Evolutionary conservation across 75 land plant genomes (phyloP).

Genomic region (Picea sitchensis): DNA sequence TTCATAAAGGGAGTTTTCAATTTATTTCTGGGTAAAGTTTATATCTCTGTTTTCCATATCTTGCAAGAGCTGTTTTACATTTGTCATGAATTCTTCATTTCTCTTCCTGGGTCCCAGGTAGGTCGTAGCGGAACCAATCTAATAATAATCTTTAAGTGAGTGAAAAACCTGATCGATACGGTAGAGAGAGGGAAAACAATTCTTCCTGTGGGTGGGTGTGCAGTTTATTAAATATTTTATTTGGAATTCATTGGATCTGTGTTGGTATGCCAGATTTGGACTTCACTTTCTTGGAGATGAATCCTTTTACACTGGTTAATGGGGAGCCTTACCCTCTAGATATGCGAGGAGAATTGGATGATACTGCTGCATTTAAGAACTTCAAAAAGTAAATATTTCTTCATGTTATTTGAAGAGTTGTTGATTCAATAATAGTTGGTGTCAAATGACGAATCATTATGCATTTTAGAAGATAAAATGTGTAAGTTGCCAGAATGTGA

Average conservation of each 20-base stretch:
- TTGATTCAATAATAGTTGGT: not conserved
- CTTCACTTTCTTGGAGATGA: conserved; percentile 56
- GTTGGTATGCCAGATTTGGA: conserved; percentile 36
- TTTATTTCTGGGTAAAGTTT: conserved; percentile 36
- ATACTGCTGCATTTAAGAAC: conserved; percentile 52
- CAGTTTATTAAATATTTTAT: not conserved
- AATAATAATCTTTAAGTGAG: not conserved
- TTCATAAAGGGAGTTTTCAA: conserved; percentile 41
- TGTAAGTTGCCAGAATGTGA: not conserved
- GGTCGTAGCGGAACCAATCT: too few species aligned
- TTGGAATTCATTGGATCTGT: not conserved
- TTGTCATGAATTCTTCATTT: not conserved
- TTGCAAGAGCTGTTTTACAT: not conserved
- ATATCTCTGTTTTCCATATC: not conserved
- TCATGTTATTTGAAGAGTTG: not conserved
- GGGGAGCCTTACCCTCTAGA: conserved; percentile 53
- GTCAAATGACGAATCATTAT: not conserved
- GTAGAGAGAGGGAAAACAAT: not conserved
- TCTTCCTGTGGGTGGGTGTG: not conserved
- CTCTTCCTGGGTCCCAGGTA: not conserved
- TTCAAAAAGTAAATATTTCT: conserved; percentile 36
- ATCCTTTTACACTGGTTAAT: conserved; percentile 48
- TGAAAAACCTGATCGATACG: not conserved
- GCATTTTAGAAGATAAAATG: not conserved
- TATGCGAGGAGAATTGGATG: conserved; percentile 58